These are phyloP conservation scores for Daldinia decipiens DNA, from an alignment of 495 filamentous ascomycete species.

Conservation along the genomic window DNA sequence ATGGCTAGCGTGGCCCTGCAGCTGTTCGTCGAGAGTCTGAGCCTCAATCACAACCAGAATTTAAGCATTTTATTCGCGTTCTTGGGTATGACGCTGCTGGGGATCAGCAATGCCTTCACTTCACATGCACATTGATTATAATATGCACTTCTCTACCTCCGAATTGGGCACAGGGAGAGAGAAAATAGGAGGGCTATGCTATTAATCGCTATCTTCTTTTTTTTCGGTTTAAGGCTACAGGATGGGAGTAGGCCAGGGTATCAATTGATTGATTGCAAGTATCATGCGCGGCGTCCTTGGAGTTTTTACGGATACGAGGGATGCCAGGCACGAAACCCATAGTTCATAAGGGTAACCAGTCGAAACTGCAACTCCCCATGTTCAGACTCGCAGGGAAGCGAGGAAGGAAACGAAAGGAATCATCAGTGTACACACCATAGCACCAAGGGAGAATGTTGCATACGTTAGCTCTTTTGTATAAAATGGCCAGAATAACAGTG, in stretches of 20 bases:
- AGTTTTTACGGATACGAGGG: neutral
- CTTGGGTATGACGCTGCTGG: conserved; percentile 88
- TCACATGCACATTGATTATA: conserved; percentile 51
- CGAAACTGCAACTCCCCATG: neutral
- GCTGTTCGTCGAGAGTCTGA: conserved; percentile 86
- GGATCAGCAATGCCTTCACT: conserved; percentile 85
- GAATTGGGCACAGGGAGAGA: neutral
- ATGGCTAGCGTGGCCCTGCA: conserved; percentile 94
- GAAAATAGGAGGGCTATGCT: neutral
- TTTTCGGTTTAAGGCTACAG: neutral
- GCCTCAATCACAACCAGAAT: conserved; percentile 78
- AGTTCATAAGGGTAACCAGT: neutral
- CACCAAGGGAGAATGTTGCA: neutral
- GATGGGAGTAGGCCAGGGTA: conserved; percentile 2
- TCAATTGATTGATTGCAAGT: conserved; percentile 4
- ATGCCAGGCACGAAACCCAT: neutral
- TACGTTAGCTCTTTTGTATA: conserved; percentile 6
- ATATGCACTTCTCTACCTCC: neutral
- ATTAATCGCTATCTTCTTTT: neutral
- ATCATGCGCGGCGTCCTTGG: conserved; percentile 26
- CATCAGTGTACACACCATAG: neutral
- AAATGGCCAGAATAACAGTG: neutral
- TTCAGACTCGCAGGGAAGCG: neutral
- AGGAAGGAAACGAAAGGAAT: neutral
- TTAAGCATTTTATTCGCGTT: conserved; percentile 88